Evolutionary conservation across 345 rosid species (phyloP).

Genomic region (Limnanthes douglasii): DNA sequence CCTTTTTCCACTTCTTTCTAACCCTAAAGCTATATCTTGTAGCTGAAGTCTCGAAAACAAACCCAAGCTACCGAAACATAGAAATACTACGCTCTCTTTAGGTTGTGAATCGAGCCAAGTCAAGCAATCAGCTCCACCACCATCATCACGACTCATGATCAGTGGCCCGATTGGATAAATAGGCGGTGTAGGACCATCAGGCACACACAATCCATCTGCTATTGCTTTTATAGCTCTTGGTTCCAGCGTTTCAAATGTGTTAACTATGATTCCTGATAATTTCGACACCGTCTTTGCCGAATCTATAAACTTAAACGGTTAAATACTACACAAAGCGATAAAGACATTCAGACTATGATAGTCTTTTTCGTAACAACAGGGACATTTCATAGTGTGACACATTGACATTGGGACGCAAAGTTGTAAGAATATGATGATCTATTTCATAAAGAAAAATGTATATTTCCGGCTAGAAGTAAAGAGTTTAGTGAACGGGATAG

Average conservation of each 20-base stretch:
- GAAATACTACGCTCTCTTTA: slow-evolving; percentile 24
- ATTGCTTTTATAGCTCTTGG: slow-evolving; percentile 17
- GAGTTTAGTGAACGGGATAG: slow-evolving; percentile 2
- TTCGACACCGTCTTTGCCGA: too few species aligned
- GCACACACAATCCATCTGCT: slow-evolving; percentile 27
- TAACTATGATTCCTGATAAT: slow-evolving; percentile 33
- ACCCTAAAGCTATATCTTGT: slow-evolving; percentile 27
- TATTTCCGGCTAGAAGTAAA: too few species aligned
- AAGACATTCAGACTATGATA: too few species aligned
- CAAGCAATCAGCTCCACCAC: slow-evolving; percentile 12
- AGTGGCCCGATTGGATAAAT: slow-evolving; percentile 45
- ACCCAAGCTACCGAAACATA: slow-evolving; percentile 55
- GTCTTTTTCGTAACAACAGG: too few species aligned
- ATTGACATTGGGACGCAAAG: too few species aligned
- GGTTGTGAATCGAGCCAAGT: slow-evolving; percentile 40
- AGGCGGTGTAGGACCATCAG: too few species aligned
- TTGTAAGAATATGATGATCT: too few species aligned
- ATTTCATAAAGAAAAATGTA: too few species aligned
- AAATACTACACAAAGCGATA: too few species aligned
- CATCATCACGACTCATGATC: slow-evolving; percentile 11
- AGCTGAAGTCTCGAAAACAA: slow-evolving; percentile 23
- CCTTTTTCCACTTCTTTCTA: slow-evolving; percentile 31
- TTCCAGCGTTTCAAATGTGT: slow-evolving; percentile 47
- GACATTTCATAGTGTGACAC: too few species aligned
- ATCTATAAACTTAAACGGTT: too few species aligned